A percentile compares a stretch with the other conserved stretches of the same genome.
phyloP scores from a whole-genome alignment of 2,329 filamentous ascomycete species.

The Phialophora verrucosa region DNA sequence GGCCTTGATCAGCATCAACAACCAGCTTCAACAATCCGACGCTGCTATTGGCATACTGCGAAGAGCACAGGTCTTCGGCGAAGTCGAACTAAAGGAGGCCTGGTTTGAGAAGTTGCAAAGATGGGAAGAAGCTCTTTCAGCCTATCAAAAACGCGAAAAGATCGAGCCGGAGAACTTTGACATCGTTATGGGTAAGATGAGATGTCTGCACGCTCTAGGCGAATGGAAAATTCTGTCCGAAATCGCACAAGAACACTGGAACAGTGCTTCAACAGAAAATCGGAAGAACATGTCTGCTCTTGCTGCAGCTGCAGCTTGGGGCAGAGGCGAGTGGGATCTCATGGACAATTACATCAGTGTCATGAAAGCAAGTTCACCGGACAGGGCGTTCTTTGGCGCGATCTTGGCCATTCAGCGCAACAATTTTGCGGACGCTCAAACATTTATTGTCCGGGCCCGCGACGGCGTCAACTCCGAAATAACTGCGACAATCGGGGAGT shows the following conservation, averaged over 20 bases:
- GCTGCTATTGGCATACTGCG: slow-evolving; percentile 96
- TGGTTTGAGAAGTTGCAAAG: slow-evolving; percentile 99
- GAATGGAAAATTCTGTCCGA: slow-evolving; percentile 95
- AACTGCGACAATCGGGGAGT: slow-evolving; percentile 94
- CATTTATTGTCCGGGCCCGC: slow-evolving; percentile 86
- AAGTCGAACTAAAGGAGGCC: slow-evolving; percentile 94
- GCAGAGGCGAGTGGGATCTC: slow-evolving; percentile 92
- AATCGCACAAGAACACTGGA: slow-evolving; percentile 91
- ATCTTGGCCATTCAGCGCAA: slow-evolving; percentile 95
- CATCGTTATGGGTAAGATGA: slow-evolving; percentile 99
- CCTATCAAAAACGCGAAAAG: slow-evolving; percentile 84
- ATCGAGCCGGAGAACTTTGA: slow-evolving; percentile 82
- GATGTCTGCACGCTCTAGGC: slow-evolving; percentile 92
- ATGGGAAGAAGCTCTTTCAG: slow-evolving; percentile 94
- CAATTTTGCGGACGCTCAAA: slow-evolving; percentile 88
- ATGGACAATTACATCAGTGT: slow-evolving; percentile 98
- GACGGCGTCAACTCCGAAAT: slow-evolving; percentile 95
- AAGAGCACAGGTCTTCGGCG: slow-evolving; percentile 92
- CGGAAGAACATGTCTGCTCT: slow-evolving; percentile 90
- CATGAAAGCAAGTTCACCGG: slow-evolving; percentile 91
- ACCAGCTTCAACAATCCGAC: slow-evolving; percentile 97
- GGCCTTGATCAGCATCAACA: slow-evolving; percentile 98
- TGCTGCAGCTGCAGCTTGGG: slow-evolving; percentile 95
- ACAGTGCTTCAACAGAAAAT: slow-evolving; percentile 83
- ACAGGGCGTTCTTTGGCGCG: slow-evolving; percentile 96